Evolutionary conservation across 148 eudicot genomes (phyloP), one percentile per base, ranked within the genome.

Genomic region (Amaranthus cruentus): DNA sequence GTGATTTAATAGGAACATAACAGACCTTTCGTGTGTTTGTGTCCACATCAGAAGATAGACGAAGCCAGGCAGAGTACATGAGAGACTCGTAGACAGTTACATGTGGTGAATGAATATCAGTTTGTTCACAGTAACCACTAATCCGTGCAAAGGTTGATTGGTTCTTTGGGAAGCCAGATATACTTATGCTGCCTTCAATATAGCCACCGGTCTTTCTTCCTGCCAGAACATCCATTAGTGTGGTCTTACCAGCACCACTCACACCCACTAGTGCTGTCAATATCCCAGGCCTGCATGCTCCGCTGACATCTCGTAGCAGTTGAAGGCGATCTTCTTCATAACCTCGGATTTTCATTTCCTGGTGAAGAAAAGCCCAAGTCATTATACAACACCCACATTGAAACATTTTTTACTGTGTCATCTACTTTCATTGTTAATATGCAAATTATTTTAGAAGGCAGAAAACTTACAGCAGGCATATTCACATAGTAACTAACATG

Each of bases 261-360:
- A 90, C 90, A 14, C 93, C 96, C 72, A 90, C 96, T 15, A 90
- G 81, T 55, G 96, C 92, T 54, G 96, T 90, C 72, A 90, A 63
- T 81, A 90, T 51, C 9, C 96, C 93, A 0, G 93, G 96, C 78
- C 87, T 81, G 62, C 87, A 90, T 64, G 86, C 83, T 52, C 96
- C 96, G 77, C 94, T 90, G 14, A 88, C 91, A 79, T 87, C 85
- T 78, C 73, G 69, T 52, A 90, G 78, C 50, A 90, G 74, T 75
- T 84, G 89, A 50, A 89, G 87, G 61, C 85, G 89, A 49, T 75
- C 82, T 59, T 80, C 88, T 58, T 83, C 83, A 76, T 74, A 75
- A 42, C 91, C 91, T 75, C 75, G 81, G 38, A 8, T 73, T 83
- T 78, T 87, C 90, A 84, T 87, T 84, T 83, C 93, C 97, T 89